Evolutionary conservation across 768 basidiomycete species (phyloP).

Genomic region (Filobasidium floriforme): DNA sequence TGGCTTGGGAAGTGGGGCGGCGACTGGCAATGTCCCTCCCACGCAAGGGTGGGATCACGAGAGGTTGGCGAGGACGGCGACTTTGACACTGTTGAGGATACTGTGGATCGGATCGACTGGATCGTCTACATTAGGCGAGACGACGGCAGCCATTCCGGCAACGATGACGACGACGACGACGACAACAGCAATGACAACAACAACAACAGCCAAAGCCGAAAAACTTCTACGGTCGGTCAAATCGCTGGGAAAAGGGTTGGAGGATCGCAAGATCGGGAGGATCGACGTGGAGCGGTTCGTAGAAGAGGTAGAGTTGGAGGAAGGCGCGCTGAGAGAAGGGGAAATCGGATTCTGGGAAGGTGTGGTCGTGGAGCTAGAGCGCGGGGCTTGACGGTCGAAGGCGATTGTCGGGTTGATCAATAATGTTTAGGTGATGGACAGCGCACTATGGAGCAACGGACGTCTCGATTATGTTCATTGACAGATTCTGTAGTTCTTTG

Average conservation of each 20-base stretch:
- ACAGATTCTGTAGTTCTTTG: too few species aligned
- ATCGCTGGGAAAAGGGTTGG: slow-evolving; percentile 10
- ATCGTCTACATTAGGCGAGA: too few species aligned
- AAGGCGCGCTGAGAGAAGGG: slow-evolving; percentile 25
- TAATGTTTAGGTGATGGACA: too few species aligned
- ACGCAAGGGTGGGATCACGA: slow-evolving; percentile 39
- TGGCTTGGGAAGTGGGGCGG: slow-evolving; percentile 17
- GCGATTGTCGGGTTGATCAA: too few species aligned
- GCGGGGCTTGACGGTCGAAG: not conserved
- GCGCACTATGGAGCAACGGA: too few species aligned
- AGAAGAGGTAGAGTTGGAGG: slow-evolving; percentile 35
- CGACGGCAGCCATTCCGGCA: too few species aligned
- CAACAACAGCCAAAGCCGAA: slow-evolving; percentile 20
- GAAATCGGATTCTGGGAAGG: slow-evolving; percentile 32
- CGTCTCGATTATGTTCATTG: too few species aligned
- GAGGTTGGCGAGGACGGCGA: slow-evolving; percentile 26
- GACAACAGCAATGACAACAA: not conserved
- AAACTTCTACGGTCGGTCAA: slow-evolving; percentile 8
- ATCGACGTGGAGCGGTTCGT: slow-evolving; percentile 32
- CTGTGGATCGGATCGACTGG: slow-evolving; percentile 23
- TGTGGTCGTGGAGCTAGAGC: not conserved
- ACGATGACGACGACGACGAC: slow-evolving; percentile 2
- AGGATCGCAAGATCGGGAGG: slow-evolving; percentile 18
- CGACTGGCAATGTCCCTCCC: slow-evolving; percentile 21
- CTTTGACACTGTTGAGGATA: slow-evolving; percentile 28